Percentiles rank a stretch among this genome's conserved stretches.
Evolutionary conservation across 495 filamentous ascomycete species (phyloP).

Genomic region (Penicillium ochrochloron): DNA sequence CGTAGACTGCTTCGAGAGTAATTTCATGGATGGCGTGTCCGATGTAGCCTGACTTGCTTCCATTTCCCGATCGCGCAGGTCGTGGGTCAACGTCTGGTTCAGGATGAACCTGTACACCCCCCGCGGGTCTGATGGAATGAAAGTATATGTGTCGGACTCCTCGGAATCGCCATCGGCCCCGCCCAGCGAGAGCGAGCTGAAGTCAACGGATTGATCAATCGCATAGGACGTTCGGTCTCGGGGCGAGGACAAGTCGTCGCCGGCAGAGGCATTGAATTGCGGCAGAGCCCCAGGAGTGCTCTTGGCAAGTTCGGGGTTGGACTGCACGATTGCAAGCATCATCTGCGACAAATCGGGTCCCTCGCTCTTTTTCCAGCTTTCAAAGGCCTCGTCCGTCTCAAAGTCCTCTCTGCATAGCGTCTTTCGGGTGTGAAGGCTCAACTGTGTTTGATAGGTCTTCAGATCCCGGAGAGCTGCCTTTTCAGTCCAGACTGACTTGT

Average conservation of each 20-base stretch:
- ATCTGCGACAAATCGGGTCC: conserved; percentile 83
- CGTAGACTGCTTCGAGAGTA: conserved; percentile 80
- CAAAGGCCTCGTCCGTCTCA: conserved; percentile 86
- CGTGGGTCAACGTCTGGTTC: conserved; percentile 71
- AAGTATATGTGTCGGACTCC: conserved; percentile 72
- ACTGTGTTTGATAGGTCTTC: conserved; percentile 87
- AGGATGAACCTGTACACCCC: conserved; percentile 79
- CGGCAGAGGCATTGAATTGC: conserved; percentile 52
- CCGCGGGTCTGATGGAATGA: conserved; percentile 85
- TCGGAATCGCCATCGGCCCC: conserved; percentile 51
- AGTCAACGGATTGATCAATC: conserved; percentile 78
- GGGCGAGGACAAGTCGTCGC: conserved; percentile 59
- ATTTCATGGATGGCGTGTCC: conserved; percentile 58
- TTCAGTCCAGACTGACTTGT: conserved; percentile 85
- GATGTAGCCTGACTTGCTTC: conserved; percentile 57
- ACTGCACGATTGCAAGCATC: conserved; percentile 86
- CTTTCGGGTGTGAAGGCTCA: conserved; percentile 77
- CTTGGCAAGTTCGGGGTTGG: conserved; percentile 84
- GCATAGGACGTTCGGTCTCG: conserved; percentile 59
- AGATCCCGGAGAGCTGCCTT: conserved; percentile 87
- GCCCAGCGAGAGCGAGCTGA: conserved; percentile 70
- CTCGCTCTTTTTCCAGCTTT: conserved; percentile 87
- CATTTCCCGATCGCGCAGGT: conserved; percentile 61
- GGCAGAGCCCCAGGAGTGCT: conserved; percentile 57
- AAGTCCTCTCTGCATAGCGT: conserved; percentile 86